phyloP scores from a whole-genome alignment of 208 protist genomes.

The Zelonia costaricensis region DNA sequence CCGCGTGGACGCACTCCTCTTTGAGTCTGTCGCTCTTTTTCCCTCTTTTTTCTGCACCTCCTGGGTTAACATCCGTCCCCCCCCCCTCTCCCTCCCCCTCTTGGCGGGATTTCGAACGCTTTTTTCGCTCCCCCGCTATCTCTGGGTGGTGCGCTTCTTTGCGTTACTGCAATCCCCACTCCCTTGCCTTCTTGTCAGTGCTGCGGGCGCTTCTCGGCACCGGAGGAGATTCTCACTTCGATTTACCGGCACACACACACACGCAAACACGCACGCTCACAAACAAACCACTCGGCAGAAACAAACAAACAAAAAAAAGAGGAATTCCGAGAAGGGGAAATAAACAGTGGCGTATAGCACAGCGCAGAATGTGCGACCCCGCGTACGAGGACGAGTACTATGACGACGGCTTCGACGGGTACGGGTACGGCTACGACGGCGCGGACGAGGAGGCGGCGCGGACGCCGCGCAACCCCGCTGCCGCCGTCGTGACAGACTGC shows the following conservation, averaged over 20 bases:
- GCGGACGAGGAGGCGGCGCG: background rate
- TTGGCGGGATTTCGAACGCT: no score
- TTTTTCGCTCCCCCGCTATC: no score
- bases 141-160: no score
- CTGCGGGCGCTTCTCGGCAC: background rate
- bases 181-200: no score
- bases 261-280: background rate
- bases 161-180: no score
- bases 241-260: background rate
- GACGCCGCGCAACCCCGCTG: background rate
- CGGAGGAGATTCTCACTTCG: background rate
- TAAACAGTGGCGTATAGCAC: background rate
- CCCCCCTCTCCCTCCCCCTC: no score
- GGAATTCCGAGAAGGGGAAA: no score
- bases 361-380: constrained; percentile 9
- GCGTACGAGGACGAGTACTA: constrained; percentile 22
- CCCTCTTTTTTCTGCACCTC: no score
- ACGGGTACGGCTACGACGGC: constrained; percentile 14
- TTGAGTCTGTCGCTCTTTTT: no score
- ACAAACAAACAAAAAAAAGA: background rate
- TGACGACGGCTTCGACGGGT: constrained; percentile 20
- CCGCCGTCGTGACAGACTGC: background rate
- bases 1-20: no score
- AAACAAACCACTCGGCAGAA: no score
- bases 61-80: no score